Percentiles rank a stretch among this genome's conserved stretches.
phyloP scores from a whole-genome alignment of 83 land plant genomes.

The Picea mariana region DNA sequence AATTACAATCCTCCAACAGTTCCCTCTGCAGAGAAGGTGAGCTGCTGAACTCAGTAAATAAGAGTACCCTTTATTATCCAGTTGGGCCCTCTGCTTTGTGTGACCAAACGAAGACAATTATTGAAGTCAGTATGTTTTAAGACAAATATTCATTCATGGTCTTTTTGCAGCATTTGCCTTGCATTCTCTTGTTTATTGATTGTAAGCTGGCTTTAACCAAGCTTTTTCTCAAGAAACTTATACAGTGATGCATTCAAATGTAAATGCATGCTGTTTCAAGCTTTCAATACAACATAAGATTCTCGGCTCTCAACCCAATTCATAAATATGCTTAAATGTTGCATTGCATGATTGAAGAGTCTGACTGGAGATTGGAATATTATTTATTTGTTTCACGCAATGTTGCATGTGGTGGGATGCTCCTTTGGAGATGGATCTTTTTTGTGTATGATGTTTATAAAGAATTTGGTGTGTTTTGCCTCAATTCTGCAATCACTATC shows the following conservation, averaged over 20 bases:
- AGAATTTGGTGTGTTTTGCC: background rate
- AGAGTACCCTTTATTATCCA: background rate
- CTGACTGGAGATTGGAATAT: background rate
- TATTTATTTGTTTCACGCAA: background rate
- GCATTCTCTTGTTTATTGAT: background rate
- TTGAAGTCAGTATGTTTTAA: background rate
- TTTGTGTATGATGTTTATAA: background rate
- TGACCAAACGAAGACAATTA: background rate
- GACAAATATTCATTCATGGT: too few species aligned
- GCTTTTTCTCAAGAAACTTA: background rate
- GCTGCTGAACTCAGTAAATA: background rate
- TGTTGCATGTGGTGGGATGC: background rate
- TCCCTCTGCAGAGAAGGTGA: slow-evolving; percentile 81
- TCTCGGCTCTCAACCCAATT: background rate
- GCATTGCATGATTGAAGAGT: background rate
- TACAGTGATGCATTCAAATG: background rate
- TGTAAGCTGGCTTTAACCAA: background rate
- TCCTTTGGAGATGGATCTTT: background rate
- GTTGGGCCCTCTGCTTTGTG: background rate
- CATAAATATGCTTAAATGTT: background rate
- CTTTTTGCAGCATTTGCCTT: background rate
- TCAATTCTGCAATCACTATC: background rate
- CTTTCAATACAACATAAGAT: background rate
- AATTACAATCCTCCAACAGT: slow-evolving; percentile 69
- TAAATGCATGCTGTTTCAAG: background rate